These are phyloP conservation scores for Daldinia grandis DNA, from an alignment of 495 filamentous ascomycete species.

Conservation along the genomic window DNA sequence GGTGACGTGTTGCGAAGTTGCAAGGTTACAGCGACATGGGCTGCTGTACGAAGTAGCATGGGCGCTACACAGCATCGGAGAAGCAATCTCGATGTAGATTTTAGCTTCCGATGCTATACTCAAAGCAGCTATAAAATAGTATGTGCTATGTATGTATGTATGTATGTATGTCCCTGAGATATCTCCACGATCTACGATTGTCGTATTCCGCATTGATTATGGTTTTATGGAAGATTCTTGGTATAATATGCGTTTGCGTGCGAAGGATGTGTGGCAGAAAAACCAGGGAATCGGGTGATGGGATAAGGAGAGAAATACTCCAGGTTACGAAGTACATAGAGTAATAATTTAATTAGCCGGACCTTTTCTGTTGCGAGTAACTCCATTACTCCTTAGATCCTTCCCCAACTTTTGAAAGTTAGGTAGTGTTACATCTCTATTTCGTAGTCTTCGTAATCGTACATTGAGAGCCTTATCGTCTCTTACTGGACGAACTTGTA, in stretches of 20 bases:
- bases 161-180: background rate
- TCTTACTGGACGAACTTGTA: background rate
- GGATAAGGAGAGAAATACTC: background rate
- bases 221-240: background rate
- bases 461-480: background rate
- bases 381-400: background rate
- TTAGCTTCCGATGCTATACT: conserved; percentile 36
- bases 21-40: conserved; percentile 17
- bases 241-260: background rate
- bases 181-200: background rate
- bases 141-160: no score
- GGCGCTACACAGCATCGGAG: conserved; percentile 14
- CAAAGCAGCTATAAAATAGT: conserved; percentile 11
- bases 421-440: background rate
- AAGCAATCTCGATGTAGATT: conserved; percentile 36
- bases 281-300: background rate
- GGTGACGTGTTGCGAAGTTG: conserved; percentile 15
- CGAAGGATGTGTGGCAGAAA: no score
- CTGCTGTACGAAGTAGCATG: conserved; percentile 11
- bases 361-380: background rate
- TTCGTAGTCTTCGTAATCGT: background rate
- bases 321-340: background rate
- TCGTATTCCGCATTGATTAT: background rate
- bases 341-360: background rate
- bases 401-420: background rate